Percentiles rank a stretch among this genome's conserved stretches.
These are phyloP conservation scores for Ustilago crameri DNA, from an alignment of 1,284 basidiomycete species.

Conservation along the genomic window DNA sequence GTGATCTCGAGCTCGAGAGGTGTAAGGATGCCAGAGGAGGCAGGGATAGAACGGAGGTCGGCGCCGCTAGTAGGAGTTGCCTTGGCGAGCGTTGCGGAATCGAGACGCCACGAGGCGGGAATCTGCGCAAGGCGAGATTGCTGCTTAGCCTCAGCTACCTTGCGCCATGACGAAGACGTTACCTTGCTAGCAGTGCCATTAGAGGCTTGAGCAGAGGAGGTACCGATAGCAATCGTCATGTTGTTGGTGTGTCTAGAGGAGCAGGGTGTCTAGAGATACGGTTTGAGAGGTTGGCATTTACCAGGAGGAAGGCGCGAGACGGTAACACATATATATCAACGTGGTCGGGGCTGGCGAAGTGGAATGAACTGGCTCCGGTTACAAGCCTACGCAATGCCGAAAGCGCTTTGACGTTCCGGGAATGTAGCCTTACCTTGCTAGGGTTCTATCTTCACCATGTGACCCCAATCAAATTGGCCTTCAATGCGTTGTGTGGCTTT, in stretches of 20 bases:
- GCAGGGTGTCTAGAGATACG: not conserved
- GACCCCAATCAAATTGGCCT: no score
- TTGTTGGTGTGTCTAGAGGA: not conserved
- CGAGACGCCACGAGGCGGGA: constrained; percentile 32
- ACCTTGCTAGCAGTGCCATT: constrained; percentile 16
- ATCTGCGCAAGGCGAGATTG: constrained; percentile 29
- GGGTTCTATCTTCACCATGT: no score
- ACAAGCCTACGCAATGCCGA: no score
- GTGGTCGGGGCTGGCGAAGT: not conserved
- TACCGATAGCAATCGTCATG: constrained; percentile 26
- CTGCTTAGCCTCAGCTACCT: constrained; percentile 34
- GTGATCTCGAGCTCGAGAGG: constrained; percentile 36
- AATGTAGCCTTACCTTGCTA: no score
- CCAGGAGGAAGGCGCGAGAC: no score
- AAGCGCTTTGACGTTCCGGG: no score
- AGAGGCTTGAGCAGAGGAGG: constrained; percentile 2
- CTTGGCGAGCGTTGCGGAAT: constrained; percentile 10
- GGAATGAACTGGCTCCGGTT: no score
- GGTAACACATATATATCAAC: no score
- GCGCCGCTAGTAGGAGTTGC: constrained; percentile 16
- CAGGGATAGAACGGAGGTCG: constrained; percentile 35
- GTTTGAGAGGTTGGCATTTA: not conserved
- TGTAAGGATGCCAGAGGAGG: constrained; percentile 32
- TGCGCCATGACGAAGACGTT: constrained; percentile 26
- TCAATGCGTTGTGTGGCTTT: no score